Base-by-base conservation (phyloP, 257 asterid species). In the Linaria vulgaris region DNA sequence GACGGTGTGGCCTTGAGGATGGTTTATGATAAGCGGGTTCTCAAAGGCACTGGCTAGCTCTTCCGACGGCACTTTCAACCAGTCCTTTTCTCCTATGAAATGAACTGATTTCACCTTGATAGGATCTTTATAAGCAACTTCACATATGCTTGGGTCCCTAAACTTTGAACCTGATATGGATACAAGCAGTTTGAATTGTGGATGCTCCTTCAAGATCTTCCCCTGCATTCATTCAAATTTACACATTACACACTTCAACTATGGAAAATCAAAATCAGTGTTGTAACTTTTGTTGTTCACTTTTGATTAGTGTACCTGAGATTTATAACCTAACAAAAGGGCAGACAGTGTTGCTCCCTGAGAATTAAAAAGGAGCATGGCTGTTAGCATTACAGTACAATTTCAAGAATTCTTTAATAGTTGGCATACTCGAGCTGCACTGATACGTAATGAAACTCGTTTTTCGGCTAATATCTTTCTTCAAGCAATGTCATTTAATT, bases 1-100 rank as follows among this genome's bases (percentile, higher is more conserved):
- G 45, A 82, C 89, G 0, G 85, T 82, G 79, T 85, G 92, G 64
- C 92, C 89, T 37, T 80, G 89, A 24, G 92, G 87, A 60, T 85
- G 92, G 31, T 61, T 69, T 27, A 82, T 72, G 61, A 85, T 74
- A 43, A 85, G 78, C 72, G 92, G 83, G 38, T 64, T 46, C 15
- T 69, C 73, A 59, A 85, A 85, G 11, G 80, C 79, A 0, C 74
- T 21, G 54, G 89, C 81, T 25, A 85, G 71, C 59, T 82, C 92
- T 77, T 85, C 85, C 4, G 85, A 80, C 19, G 87, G 87, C 67
- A 76, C 58, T 61, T 78, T 85, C 9, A 82, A 67, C 92, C 92
- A 85, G 50, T 85, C 89, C 27, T 74, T 85, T 1, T 82, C 89
- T 55, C 92, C 92, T 34, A 85, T 76, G 66, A 85, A 76, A 63